These are phyloP conservation scores for Blepharisma stoltei DNA, from an alignment of 73 alveolate species.

Conservation along the genomic window DNA sequence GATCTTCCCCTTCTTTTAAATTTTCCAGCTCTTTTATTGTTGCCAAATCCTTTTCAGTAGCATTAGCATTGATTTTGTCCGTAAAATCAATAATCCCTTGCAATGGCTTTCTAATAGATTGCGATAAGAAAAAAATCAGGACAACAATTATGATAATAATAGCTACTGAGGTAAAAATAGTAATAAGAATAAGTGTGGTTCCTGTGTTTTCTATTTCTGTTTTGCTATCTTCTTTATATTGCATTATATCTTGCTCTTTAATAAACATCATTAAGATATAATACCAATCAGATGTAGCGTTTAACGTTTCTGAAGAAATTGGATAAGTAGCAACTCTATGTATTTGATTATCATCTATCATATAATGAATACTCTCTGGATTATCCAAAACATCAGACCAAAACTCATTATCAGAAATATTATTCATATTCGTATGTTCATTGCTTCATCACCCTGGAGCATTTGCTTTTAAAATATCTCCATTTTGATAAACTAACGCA, in stretches of 20 bases:
- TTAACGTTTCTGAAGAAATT: neutral
- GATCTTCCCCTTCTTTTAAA: slow-evolving; percentile 21
- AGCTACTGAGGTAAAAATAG: neutral
- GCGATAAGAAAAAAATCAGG: neutral
- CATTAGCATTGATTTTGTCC: slow-evolving; percentile 13
- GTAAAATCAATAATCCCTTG: slow-evolving; percentile 23
- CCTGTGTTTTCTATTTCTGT: neutral
- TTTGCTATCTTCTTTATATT: slow-evolving; percentile 9
- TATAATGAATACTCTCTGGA: neutral
- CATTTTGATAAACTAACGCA: neutral
- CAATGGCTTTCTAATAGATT: slow-evolving; percentile 6
- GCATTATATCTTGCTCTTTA: neutral
- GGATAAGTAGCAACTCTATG: slow-evolving; percentile 14
- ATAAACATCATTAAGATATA: neutral
- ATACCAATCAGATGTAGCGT: neutral
- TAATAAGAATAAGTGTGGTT: neutral
- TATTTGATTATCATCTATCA: neutral
- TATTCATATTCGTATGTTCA: neutral
- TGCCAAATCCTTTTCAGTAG: slow-evolving; percentile 25
- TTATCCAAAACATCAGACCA: neutral
- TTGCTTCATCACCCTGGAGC: neutral
- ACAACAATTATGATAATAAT: neutral
- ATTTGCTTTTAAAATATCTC: neutral
- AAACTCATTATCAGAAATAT: neutral
- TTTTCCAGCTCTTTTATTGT: slow-evolving; percentile 7